Conservation (phyloP, 1,139 yeast genomes). For the Arxiozyma heterogenica region DNA sequence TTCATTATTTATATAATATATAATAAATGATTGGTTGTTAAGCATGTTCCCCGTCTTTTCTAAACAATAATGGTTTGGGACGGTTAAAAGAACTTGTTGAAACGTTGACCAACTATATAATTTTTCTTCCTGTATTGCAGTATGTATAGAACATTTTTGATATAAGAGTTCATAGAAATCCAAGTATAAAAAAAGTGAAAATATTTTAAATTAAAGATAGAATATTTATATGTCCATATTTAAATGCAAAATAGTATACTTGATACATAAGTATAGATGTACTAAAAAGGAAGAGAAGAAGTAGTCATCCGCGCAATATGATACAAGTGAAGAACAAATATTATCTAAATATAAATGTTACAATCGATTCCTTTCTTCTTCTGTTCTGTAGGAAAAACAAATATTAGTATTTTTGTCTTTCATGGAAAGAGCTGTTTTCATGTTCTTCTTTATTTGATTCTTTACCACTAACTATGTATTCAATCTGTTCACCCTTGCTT, state of each 20-base stretch:
- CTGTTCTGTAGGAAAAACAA: not conserved
- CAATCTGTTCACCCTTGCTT: constrained; percentile 3
- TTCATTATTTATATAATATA: too few species aligned
- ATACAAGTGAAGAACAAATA: not conserved
- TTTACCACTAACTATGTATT: constrained; percentile 6
- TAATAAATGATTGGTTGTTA: not conserved
- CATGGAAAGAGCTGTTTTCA: constrained; percentile 4
- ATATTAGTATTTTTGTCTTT: not conserved
- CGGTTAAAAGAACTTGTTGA: not conserved
- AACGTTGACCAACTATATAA: too few species aligned
- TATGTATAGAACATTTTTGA: too few species aligned
- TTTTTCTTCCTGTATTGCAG: too few species aligned
- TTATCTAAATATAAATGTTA: not conserved
- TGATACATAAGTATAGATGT: too few species aligned
- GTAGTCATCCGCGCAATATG: not conserved
- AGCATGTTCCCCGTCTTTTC: not conserved
- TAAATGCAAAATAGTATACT: not conserved
- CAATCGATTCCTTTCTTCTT: not conserved
- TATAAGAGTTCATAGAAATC: not conserved
- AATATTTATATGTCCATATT: not conserved
- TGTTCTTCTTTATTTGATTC: not conserved
- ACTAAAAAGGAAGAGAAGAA: not conserved
- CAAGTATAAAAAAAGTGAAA: not conserved
- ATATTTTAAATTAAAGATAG: not conserved
- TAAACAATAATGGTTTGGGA: not conserved